These are phyloP conservation scores for Blastomyces percursus DNA, from an alignment of 2,329 filamentous ascomycete genomes.

Conservation along the genomic window DNA sequence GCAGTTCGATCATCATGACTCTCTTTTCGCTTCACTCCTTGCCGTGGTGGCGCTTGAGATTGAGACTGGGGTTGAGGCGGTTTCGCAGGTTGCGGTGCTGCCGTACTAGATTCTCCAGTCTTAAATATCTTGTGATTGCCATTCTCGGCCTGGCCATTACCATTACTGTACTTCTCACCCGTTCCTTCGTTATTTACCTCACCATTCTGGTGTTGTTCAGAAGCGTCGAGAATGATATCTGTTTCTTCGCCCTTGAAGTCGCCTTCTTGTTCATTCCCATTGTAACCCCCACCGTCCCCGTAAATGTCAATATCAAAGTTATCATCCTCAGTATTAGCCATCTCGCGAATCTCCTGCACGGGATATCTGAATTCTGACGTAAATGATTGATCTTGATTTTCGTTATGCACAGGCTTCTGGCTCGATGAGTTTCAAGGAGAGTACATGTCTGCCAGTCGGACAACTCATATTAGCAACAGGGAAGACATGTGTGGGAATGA, in stretches of 20 bases:
- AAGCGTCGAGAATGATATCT: conserved; percentile 30
- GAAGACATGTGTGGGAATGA: conserved; percentile 10
- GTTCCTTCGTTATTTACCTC: conserved; percentile 14
- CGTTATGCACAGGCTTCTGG: conserved; percentile 31
- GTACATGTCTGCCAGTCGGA: conserved; percentile 34
- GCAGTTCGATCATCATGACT: conserved; percentile 43
- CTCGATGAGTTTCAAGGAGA: conserved; percentile 26
- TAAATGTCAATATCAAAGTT: conserved; percentile 64
- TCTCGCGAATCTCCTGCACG: conserved; percentile 19
- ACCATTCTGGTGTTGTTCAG: conserved; percentile 25
- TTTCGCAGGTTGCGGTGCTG: conserved; percentile 15
- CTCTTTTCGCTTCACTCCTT: conserved; percentile 54
- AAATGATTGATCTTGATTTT: conserved; percentile 27
- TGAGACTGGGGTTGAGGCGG: conserved; percentile 25
- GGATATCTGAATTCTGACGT: conserved; percentile 8
- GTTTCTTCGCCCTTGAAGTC: conserved; percentile 32
- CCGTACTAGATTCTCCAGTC: conserved; percentile 16
- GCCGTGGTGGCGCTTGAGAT: conserved; percentile 38
- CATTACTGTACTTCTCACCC: conserved; percentile 19
- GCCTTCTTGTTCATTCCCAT: conserved; percentile 37
- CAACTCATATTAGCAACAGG: conserved; percentile 30
- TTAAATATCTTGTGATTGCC: conserved; percentile 17
- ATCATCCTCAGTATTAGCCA: conserved; percentile 49
- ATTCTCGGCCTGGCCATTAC: conserved; percentile 19
- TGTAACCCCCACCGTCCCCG: conserved; percentile 46